Percentiles rank a stretch among this genome's conserved stretches.
Evolutionary conservation across 1,284 basidiomycete genomes (phyloP).

Genomic region (Pyrrhoderma lamaoense): DNA sequence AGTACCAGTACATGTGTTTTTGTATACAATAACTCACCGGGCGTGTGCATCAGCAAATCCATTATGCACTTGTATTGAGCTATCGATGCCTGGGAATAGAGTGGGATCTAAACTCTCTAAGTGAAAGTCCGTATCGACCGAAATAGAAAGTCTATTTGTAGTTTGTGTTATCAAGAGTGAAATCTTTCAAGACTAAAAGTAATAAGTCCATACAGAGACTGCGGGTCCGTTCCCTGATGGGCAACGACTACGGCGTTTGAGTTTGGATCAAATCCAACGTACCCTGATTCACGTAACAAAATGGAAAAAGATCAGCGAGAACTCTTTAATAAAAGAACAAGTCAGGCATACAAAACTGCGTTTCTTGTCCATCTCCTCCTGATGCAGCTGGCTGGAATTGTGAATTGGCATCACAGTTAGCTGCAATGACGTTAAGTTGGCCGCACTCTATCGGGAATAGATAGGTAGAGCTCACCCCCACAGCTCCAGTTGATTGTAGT

Average conservation of each 20-base stretch:
- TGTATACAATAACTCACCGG: conserved; percentile 29
- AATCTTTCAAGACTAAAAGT: background rate
- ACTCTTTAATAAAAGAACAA: too few species aligned
- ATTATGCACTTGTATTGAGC: conserved; percentile 42
- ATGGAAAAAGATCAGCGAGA: too few species aligned
- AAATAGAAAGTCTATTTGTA: conserved; percentile 31
- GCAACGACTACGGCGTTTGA: conserved; percentile 28
- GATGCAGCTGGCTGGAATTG: conserved; percentile 49
- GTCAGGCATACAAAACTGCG: conserved; percentile 40
- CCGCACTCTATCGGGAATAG: background rate
- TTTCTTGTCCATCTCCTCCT: conserved; percentile 48
- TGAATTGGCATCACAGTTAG: conserved; percentile 45
- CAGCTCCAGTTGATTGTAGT: conserved; percentile 48
- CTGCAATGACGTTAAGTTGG: conserved; percentile 25
- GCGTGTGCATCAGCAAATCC: conserved; percentile 52
- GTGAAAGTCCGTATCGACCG: conserved; percentile 48
- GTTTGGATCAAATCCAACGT: conserved; percentile 29
- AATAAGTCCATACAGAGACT: conserved; percentile 23
- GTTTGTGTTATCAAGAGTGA: conserved; percentile 22
- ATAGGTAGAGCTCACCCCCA: conserved; percentile 34
- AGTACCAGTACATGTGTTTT: background rate
- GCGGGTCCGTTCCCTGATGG: conserved; percentile 29
- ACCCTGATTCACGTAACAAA: too few species aligned
- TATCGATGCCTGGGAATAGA: conserved; percentile 52
- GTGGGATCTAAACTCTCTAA: conserved; percentile 32